Conservation (phyloP, 2,329 filamentous ascomycete species). For the Monosporascus sp. region DNA sequence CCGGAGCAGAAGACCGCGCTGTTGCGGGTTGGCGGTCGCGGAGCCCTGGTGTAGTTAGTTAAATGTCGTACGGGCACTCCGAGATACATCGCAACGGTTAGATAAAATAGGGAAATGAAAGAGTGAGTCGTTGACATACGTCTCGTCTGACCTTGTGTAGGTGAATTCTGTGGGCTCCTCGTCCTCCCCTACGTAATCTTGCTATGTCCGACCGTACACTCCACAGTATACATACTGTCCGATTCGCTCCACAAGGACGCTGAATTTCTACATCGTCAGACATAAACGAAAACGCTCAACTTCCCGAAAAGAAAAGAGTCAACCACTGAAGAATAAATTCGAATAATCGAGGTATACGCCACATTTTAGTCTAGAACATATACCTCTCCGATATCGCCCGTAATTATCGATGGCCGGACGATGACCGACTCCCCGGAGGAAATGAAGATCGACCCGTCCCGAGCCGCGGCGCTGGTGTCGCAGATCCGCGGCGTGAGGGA, state of each 20-base stretch:
- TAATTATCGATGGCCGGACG: not conserved
- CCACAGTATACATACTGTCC: not conserved
- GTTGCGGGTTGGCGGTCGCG: not conserved
- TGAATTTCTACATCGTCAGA: not conserved
- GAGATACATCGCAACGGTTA: too few species aligned
- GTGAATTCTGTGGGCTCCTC: too few species aligned
- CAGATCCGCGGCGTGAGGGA: slow-evolving; percentile 58
- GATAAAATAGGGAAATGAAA: too few species aligned
- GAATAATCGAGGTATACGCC: too few species aligned
- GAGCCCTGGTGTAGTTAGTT: not conserved
- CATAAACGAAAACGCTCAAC: not conserved
- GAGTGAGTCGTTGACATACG: too few species aligned
- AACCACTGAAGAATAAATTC: too few species aligned
- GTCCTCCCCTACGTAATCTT: too few species aligned
- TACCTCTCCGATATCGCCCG: too few species aligned
- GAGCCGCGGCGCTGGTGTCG: slow-evolving; percentile 57
- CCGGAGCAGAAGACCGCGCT: not conserved
- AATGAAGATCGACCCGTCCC: slow-evolving; percentile 58
- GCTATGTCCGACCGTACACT: not conserved
- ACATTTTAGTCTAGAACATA: too few species aligned
- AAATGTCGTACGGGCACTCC: too few species aligned
- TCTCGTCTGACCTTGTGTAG: too few species aligned
- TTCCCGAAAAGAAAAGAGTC: too few species aligned
- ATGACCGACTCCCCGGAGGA: slow-evolving; percentile 25
- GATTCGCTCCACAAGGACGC: not conserved